Evolutionary conservation across 441 rosid species (phyloP).

Genomic region (Erodium moschatum): DNA sequence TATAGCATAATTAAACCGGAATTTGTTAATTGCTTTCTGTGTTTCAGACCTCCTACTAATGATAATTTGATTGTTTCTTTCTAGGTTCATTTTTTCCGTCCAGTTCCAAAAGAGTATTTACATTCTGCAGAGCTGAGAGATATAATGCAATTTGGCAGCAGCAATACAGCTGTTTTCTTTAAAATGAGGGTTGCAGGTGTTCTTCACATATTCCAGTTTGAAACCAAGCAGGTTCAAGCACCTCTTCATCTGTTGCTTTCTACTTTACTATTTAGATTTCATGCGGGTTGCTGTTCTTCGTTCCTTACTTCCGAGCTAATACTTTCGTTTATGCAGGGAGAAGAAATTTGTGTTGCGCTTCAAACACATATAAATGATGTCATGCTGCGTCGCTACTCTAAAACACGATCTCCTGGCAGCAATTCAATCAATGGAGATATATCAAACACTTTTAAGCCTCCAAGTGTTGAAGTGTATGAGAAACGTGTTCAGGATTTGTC

Average conservation of each 20-base stretch:
- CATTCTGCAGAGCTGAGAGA: constrained; percentile 96
- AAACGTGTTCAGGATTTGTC: constrained; percentile 75
- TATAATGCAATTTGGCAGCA: constrained; percentile 98
- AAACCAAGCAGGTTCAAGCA: constrained; percentile 77
- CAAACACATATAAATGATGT: constrained; percentile 98
- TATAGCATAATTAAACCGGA: background rate
- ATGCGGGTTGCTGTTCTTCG: background rate
- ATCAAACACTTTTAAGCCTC: constrained; percentile 48
- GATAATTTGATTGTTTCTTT: constrained; percentile 19
- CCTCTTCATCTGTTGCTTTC: background rate
- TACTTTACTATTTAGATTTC: background rate
- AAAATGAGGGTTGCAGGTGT: constrained; percentile 99
- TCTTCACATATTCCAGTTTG: constrained; percentile 95
- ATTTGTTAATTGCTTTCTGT: background rate
- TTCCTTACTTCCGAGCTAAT: background rate
- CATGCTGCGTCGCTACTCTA: constrained; percentile 93
- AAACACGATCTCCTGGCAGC: constrained; percentile 61
- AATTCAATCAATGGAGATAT: constrained; percentile 62
- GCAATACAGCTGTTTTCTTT: constrained; percentile 95
- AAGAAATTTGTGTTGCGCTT: constrained; percentile 96
- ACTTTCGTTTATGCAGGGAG: constrained; percentile 50
- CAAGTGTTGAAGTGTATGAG: constrained; percentile 55
- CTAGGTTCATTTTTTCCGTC: constrained; percentile 93
- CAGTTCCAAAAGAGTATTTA: constrained; percentile 91
- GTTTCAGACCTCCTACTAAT: background rate